Conservation (phyloP, 2,329 filamentous ascomycete species). For the Metarhizium robertsii region DNA sequence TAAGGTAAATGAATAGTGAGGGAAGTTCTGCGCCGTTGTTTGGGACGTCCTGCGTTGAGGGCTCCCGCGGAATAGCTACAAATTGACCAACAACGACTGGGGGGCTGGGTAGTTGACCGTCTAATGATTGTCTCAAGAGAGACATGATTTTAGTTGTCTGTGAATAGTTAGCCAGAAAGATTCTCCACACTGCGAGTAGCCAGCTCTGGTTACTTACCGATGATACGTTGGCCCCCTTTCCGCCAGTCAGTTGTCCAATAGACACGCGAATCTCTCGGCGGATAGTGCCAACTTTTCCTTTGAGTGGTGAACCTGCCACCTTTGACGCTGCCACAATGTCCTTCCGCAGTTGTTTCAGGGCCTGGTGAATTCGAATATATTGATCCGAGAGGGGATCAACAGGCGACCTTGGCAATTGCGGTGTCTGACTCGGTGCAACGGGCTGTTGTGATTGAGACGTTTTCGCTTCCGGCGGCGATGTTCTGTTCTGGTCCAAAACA, state of each 20-base stretch:
- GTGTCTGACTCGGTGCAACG: not conserved
- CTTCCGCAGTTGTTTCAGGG: slow-evolving; percentile 59
- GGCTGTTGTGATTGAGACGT: slow-evolving; percentile 1
- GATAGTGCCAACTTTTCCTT: slow-evolving; percentile 60
- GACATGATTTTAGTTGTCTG: slow-evolving; percentile 27
- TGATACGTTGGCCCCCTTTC: slow-evolving; percentile 48
- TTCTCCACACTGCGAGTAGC: not conserved
- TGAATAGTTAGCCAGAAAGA: no score
- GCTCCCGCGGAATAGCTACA: slow-evolving; percentile 35
- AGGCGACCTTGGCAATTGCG: slow-evolving; percentile 2
- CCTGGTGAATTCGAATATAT: slow-evolving; percentile 53
- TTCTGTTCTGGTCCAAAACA: not conserved
- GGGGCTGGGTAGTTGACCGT: slow-evolving; percentile 40
- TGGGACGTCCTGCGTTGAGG: slow-evolving; percentile 34
- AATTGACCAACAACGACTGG: slow-evolving; percentile 46
- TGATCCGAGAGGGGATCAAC: slow-evolving; percentile 24
- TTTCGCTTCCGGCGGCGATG: not conserved
- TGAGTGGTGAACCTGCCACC: slow-evolving; percentile 37
- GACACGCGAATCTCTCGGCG: slow-evolving; percentile 61
- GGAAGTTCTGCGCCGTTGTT: slow-evolving; percentile 49
- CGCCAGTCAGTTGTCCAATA: slow-evolving; percentile 63
- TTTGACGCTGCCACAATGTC: slow-evolving; percentile 49
- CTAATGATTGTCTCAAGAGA: slow-evolving; percentile 43
- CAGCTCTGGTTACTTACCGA: slow-evolving; percentile 25
- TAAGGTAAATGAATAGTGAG: slow-evolving; percentile 60